Evolutionary conservation across 139 green algal species (phyloP).

Genomic region (Haematococcus sp.): DNA sequence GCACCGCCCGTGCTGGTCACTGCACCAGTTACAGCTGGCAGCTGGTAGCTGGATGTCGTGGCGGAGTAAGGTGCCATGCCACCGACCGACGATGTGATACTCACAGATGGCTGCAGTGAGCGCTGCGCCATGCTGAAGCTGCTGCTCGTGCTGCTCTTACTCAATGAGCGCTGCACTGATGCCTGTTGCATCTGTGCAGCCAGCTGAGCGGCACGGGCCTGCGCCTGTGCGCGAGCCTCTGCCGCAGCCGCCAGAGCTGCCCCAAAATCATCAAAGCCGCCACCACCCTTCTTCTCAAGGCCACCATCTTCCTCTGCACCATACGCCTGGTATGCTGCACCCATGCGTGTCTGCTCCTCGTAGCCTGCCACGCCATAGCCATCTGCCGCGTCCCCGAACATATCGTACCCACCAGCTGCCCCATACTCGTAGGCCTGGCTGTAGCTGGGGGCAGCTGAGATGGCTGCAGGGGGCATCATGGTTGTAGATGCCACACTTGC

Average conservation of each 20-base stretch:
- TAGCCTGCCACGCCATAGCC: no score
- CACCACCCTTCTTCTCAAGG: background rate
- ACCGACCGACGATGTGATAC: background rate
- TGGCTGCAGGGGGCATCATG: background rate
- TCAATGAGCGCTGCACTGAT: background rate
- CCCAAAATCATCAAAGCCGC: constrained; percentile 29
- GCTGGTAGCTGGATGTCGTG: no score
- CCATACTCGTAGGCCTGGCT: background rate
- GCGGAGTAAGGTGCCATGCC: background rate
- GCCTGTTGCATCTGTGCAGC: background rate
- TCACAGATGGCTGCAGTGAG: background rate
- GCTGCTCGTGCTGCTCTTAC: constrained; percentile 1
- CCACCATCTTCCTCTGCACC: no score
- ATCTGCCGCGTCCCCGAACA: background rate
- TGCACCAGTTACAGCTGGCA: no score
- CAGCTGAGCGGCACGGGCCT: background rate
- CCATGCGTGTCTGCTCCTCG: no score
- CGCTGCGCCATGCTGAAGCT: background rate
- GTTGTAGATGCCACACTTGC: background rate
- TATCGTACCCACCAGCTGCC: background rate
- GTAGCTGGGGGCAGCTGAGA: background rate
- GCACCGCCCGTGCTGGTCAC: no score
- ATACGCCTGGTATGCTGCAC: no score
- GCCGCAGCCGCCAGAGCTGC: constrained; percentile 12
- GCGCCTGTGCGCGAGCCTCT: background rate